These are phyloP conservation scores for Escovopsis sp. DNA, from an alignment of 2,329 filamentous ascomycete species.

Conservation along the genomic window DNA sequence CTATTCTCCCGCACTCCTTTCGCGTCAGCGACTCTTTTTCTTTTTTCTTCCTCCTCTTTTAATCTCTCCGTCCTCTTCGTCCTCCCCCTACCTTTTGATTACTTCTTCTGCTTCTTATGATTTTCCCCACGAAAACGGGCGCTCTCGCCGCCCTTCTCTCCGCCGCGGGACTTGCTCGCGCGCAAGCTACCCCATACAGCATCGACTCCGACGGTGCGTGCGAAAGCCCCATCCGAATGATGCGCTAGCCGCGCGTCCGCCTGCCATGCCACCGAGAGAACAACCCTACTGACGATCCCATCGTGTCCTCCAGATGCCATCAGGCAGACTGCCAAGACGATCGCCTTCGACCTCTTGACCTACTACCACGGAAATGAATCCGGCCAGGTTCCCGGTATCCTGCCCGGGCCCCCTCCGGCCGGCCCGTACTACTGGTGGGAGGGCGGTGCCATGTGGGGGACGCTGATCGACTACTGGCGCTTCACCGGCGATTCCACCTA, in stretches of 20 bases:
- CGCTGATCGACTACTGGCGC: conserved; percentile 50
- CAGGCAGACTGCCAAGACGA: conserved; percentile 21
- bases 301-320: conserved; percentile 18
- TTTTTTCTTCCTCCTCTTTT: too few species aligned
- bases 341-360: conserved; percentile 30
- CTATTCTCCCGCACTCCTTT: too few species aligned
- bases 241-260: neutral
- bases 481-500: conserved; percentile 45
- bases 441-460: conserved; percentile 45
- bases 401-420: conserved; percentile 30
- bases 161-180: conserved; percentile 1
- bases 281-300: neutral
- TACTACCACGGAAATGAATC: conserved; percentile 32
- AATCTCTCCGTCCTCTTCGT: neutral
- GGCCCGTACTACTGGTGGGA: conserved; percentile 54
- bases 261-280: conserved; percentile 1
- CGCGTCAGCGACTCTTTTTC: too few species aligned
- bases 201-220: conserved; percentile 2
- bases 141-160: conserved; percentile 4
- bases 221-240: neutral
- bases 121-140: conserved; percentile 1
- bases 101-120: conserved; percentile 1
- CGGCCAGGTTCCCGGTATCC: conserved; percentile 30
- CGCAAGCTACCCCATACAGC: conserved; percentile 2
- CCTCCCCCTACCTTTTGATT: neutral